Conservation (phyloP, 352 stramenopile genomes). For the Thraustochytrium striatum region DNA sequence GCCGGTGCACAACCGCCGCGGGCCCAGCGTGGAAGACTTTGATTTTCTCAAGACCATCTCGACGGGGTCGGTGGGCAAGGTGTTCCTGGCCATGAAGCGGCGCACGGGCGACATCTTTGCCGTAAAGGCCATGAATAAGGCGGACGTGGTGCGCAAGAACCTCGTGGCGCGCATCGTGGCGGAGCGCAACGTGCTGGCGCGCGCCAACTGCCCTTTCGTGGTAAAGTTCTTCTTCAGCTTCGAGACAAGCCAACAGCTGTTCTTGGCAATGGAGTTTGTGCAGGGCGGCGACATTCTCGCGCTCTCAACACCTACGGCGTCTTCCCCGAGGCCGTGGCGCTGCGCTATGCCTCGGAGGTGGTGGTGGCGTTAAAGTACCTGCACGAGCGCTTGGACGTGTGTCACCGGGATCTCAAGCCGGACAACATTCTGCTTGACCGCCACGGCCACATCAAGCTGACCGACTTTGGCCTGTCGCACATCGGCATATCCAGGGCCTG, state of each 20-base stretch:
- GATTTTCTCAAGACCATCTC: constrained; percentile 80
- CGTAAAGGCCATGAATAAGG: constrained; percentile 81
- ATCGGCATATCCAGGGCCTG: constrained; percentile 53
- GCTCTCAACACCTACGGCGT: constrained; percentile 57
- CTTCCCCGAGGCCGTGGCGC: constrained; percentile 64
- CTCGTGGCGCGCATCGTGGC: constrained; percentile 77
- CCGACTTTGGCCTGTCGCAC: constrained; percentile 85
- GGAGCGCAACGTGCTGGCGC: constrained; percentile 76
- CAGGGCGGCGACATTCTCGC: constrained; percentile 82
- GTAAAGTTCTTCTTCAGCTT: constrained; percentile 84
- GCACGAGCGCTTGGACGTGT: constrained; percentile 71
- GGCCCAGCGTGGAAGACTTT: constrained; percentile 62
- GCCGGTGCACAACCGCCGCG: too few relatives aligned
- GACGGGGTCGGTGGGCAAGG: constrained; percentile 78
- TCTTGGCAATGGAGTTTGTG: constrained; percentile 83
- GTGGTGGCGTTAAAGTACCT: constrained; percentile 62
- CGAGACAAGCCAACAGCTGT: constrained; percentile 75
- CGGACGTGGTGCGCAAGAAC: constrained; percentile 78
- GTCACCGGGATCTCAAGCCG: constrained; percentile 72
- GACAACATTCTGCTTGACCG: constrained; percentile 82
- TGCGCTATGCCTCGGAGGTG: constrained; percentile 78
- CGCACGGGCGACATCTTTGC: constrained; percentile 79
- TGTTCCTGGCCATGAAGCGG: constrained; percentile 77
- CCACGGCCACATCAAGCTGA: constrained; percentile 97
- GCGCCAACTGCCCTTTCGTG: constrained; percentile 77